A percentile compares a stretch with the other conserved stretches of the same genome.
These are phyloP conservation scores for Rickenella mellea DNA, from an alignment of 768 basidiomycete species.

Conservation along the genomic window DNA sequence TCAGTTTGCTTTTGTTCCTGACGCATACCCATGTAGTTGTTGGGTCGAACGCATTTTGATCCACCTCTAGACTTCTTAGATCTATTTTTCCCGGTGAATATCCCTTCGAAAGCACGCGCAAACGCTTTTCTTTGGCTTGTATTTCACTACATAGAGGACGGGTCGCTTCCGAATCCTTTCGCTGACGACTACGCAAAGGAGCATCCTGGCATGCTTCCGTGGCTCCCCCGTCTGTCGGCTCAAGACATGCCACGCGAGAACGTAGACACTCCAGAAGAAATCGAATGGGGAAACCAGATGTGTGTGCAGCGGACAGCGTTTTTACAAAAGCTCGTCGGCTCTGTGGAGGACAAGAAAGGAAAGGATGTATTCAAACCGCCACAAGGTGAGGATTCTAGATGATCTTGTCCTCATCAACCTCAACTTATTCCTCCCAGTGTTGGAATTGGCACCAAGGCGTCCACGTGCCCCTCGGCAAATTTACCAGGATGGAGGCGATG, in stretches of 20 bases:
- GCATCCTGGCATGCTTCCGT: slow-evolving; percentile 56
- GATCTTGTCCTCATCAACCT: neutral
- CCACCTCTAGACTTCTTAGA: slow-evolving; percentile 69
- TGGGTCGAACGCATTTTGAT: slow-evolving; percentile 59
- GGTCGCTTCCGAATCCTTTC: slow-evolving; percentile 56
- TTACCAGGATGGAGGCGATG: slow-evolving; percentile 4
- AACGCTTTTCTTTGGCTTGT: slow-evolving; percentile 77
- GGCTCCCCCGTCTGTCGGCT: slow-evolving; percentile 28
- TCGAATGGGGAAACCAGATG: slow-evolving; percentile 31
- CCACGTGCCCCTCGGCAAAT: slow-evolving; percentile 3
- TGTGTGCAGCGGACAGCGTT: slow-evolving; percentile 26
- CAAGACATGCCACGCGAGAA: slow-evolving; percentile 30
- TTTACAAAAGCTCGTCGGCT: slow-evolving; percentile 18
- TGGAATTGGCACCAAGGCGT: neutral
- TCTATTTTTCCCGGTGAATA: slow-evolving; percentile 69
- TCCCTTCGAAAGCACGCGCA: slow-evolving; percentile 67
- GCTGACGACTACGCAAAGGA: slow-evolving; percentile 52
- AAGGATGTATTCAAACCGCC: slow-evolving; percentile 4
- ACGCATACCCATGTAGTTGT: slow-evolving; percentile 14
- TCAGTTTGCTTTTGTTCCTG: neutral
- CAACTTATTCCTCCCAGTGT: neutral
- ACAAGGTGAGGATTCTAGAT: slow-evolving; percentile 1
- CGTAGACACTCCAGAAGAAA: slow-evolving; percentile 32
- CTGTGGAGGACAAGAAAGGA: slow-evolving; percentile 12
- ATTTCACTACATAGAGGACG: slow-evolving; percentile 69